Evolutionary conservation across 495 filamentous ascomycete species (phyloP), one percentile per base, ranked within the genome.

Genomic region (Podospora fimiseda): DNA sequence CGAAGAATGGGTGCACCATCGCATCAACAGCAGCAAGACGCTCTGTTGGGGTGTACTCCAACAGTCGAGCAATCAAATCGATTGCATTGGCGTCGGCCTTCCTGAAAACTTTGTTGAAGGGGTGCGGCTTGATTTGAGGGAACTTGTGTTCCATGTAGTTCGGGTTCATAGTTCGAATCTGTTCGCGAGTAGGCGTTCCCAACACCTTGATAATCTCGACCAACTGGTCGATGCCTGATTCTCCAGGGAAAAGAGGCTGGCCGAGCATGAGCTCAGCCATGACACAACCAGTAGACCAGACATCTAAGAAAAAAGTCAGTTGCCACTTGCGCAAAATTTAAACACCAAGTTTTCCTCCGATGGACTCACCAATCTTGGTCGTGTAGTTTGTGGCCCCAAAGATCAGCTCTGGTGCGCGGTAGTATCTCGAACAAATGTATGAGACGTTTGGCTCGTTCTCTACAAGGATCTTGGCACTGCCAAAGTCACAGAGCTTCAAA

Each of bases 111-210:
- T 97, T 98, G 67, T 87, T 91, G 78, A 98, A 98, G 9, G 93
- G 93, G 64, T 98, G 93, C 37, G 93, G 93, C 76, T 99, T 99
- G 78, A 99, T 99, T 66, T 99, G 93, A 39, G 93, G 94, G 66
- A 99, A 99, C 73, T 97, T 97, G 73, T 99, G 93, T 72, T 97
- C 93, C 93, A 99, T 99, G 71, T 99, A 97, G 70, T 99, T 99
- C 48, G 93, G 94, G 67, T 99, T 99, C 94, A 99, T 99, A 43
- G 93, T 99, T 50, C 93, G 89, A 64, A 99, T 99, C 62, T 99
- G 93, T 61, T 99, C 93, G 18, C 93, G 79, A n/a, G 93, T 96
- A 13, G 94, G 93, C 14, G 93, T 99, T 19, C 93, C 93, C 51
- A 99, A 78, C 50, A 99, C 93, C 74, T 97, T 99, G 80, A 99